Conservation (phyloP, 2,329 filamentous ascomycete species). For the Orbilia oligospora region DNA sequence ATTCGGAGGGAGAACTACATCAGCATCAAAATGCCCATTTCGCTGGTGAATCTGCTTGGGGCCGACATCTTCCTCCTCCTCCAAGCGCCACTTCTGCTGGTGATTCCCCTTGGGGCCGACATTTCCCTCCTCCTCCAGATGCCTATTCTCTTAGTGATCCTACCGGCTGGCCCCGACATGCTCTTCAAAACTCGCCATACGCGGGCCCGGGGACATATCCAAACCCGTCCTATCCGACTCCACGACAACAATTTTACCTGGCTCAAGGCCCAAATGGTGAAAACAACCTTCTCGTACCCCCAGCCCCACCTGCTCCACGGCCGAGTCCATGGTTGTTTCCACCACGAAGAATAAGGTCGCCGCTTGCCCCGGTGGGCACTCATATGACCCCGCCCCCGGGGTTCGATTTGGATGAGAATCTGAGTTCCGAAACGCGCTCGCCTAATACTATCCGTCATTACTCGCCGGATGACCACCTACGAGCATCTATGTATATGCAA, state of each 20-base stretch:
- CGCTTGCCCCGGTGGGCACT: slow-evolving; percentile 34
- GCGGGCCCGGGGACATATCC: neutral
- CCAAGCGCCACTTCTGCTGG: no score
- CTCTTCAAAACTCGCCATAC: neutral
- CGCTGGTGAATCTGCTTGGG: neutral
- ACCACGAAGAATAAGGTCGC: slow-evolving; percentile 33
- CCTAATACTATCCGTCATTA: neutral
- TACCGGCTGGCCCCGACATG: neutral
- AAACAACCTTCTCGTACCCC: slow-evolving; percentile 35
- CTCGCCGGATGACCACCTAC: neutral
- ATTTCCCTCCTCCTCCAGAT: no score
- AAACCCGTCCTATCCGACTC: slow-evolving; percentile 9
- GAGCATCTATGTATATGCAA: no score
- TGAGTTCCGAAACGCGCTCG: neutral
- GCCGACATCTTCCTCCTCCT: no score
- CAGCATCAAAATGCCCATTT: neutral
- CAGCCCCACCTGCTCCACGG: neutral
- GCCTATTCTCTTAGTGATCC: no score
- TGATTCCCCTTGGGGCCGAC: no score
- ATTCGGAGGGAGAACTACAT: neutral
- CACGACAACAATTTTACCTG: neutral
- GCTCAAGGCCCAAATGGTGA: slow-evolving; percentile 43
- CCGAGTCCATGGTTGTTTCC: neutral
- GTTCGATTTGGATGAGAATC: slow-evolving; percentile 20
- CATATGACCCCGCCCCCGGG: slow-evolving; percentile 45